These are phyloP conservation scores for Stachybotrys chartarum DNA, from an alignment of 2,329 filamentous ascomycete genomes.

Conservation along the genomic window DNA sequence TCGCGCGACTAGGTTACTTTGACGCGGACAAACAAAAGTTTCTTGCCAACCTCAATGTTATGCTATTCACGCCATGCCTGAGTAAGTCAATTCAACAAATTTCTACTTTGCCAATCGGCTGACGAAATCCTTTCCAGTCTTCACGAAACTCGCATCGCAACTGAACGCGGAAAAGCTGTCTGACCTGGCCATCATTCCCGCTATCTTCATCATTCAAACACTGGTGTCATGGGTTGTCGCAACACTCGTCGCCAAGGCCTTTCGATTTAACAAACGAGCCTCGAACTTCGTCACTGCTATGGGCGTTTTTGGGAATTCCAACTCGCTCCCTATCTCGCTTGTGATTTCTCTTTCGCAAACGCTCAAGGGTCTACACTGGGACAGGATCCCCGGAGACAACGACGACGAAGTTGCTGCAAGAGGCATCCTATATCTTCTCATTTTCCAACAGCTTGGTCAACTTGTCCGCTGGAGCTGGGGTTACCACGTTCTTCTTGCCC, in stretches of 20 bases:
- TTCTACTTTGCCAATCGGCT: constrained; percentile 3
- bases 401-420: constrained; percentile 91
- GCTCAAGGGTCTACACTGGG: constrained; percentile 87
- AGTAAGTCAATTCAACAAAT: constrained; percentile 48
- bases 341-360: constrained; percentile 92
- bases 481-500: constrained; percentile 88
- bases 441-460: constrained; percentile 96
- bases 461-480: constrained; percentile 97
- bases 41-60: constrained; percentile 90
- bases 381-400: constrained; percentile 82
- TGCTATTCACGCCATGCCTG: constrained; percentile 92
- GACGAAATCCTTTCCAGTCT: constrained; percentile 51
- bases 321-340: constrained; percentile 93
- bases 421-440: constrained; percentile 89
- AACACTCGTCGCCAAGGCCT: constrained; percentile 61
- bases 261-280: constrained; percentile 76
- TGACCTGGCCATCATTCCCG: constrained; percentile 89
- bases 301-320: constrained; percentile 97
- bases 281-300: constrained; percentile 95
- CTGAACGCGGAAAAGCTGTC: constrained; percentile 83
- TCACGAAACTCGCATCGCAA: constrained; percentile 93
- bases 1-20: constrained; percentile 85
- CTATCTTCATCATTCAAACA: constrained; percentile 87
- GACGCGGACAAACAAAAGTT: constrained; percentile 96
- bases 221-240: constrained; percentile 77